Conservation (phyloP, 2,329 filamentous ascomycete species). For the Alternaria sp. region DNA sequence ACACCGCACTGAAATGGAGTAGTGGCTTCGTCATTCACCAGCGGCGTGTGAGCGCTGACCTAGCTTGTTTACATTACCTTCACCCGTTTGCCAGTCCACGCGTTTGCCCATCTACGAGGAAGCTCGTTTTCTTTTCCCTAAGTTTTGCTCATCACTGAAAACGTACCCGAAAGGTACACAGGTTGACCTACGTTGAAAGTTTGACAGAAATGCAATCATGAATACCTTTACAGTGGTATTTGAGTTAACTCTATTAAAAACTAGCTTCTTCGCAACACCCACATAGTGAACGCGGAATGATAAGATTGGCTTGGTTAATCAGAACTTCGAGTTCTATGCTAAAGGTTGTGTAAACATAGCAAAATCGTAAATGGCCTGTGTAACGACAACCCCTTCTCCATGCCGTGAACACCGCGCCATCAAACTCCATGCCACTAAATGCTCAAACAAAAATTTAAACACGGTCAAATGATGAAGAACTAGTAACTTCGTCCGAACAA, state of each 20-base stretch:
- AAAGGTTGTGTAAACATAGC: conserved; percentile 14
- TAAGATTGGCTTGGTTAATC: not conserved
- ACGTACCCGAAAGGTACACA: too few species aligned
- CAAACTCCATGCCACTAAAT: conserved; percentile 38
- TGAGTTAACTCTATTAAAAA: too few species aligned
- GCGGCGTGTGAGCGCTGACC: not conserved
- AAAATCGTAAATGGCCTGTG: conserved; percentile 14
- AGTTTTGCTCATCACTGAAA: not conserved
- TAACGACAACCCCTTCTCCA: conserved; percentile 19
- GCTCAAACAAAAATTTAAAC: conserved; percentile 23
- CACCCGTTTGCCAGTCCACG: conserved; percentile 1
- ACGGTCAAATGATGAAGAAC: not conserved
- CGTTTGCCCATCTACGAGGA: not conserved
- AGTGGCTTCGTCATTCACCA: not conserved
- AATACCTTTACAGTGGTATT: too few species aligned
- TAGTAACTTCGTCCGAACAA: conserved; percentile 77
- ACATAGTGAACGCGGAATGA: not conserved
- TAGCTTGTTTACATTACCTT: not conserved
- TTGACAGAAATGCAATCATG: too few species aligned
- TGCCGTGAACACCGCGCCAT: conserved; percentile 22
- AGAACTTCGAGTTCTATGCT: conserved; percentile 13
- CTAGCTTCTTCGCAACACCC: not conserved
- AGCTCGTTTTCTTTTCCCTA: not conserved
- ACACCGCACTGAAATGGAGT: not conserved
- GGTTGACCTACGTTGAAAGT: too few species aligned